A percentile compares a stretch with the other conserved stretches of the same genome.
Evolutionary conservation across 1,139 yeast species (phyloP).

Genomic region (Yamadazyma oceani): DNA sequence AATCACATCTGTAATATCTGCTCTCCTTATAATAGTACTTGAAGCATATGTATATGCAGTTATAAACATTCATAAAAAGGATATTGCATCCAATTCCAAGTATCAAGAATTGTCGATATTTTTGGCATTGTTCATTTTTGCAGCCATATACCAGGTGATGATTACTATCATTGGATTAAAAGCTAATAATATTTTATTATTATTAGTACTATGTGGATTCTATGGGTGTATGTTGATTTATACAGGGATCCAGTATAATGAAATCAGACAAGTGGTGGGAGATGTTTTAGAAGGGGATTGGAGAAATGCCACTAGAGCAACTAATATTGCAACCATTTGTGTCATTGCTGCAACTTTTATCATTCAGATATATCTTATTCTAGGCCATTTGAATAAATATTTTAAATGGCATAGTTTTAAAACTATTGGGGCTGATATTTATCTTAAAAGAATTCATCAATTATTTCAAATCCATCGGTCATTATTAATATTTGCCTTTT

Average conservation of each 20-base stretch:
- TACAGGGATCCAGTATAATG: constrained; percentile 51
- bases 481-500: constrained; percentile 46
- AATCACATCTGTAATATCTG: constrained; percentile 29
- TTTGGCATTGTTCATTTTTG: constrained; percentile 46
- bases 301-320: constrained; percentile 32
- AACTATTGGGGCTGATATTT: constrained; percentile 50
- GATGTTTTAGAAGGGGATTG: constrained; percentile 21
- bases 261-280: constrained; percentile 31
- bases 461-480: constrained; percentile 45
- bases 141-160: constrained; percentile 39
- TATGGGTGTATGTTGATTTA: constrained; percentile 51
- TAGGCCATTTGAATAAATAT: constrained; percentile 36
- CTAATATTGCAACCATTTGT: constrained; percentile 47
- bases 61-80: constrained; percentile 29
- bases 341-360: constrained; percentile 43
- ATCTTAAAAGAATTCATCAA: constrained; percentile 40
- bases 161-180: constrained; percentile 44
- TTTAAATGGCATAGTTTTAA: constrained; percentile 53
- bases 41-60: constrained; percentile 38
- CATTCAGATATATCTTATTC: constrained; percentile 32
- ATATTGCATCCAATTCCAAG: constrained; percentile 18
- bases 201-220: constrained; percentile 44
- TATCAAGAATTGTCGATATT: constrained; percentile 26
- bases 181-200: constrained; percentile 42
- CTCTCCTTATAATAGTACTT: constrained; percentile 28